Evolutionary conservation across 2,329 filamentous ascomycete genomes (phyloP).

Genomic region (Fonsecaea pugnacius): DNA sequence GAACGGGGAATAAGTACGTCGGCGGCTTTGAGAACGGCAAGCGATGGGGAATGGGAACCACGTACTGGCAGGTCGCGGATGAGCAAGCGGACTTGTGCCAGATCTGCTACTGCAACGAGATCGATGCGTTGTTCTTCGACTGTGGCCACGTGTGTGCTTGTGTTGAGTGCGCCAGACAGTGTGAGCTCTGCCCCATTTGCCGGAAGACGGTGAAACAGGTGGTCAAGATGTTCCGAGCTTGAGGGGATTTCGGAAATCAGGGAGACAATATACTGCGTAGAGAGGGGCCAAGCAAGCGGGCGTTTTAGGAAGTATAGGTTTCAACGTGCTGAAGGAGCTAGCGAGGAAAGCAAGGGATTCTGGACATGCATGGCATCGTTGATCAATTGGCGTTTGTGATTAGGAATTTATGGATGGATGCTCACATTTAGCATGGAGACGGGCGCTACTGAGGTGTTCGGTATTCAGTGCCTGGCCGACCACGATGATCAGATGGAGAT

Average conservation of each 20-base stretch:
- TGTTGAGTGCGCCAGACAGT: conserved; percentile 61
- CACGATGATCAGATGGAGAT: neutral
- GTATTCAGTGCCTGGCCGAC: neutral
- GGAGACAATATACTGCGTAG: neutral
- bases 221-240: conserved; percentile 61
- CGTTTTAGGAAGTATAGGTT: neutral
- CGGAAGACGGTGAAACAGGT: conserved; percentile 60
- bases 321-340: neutral
- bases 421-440: neutral
- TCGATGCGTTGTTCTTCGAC: conserved; percentile 65
- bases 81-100: conserved; percentile 64
- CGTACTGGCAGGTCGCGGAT: conserved; percentile 65
- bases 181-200: conserved; percentile 66
- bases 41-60: conserved; percentile 65
- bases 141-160: conserved; percentile 68
- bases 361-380: neutral
- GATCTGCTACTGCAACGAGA: conserved; percentile 65
- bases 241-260: neutral
- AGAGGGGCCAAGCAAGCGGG: neutral
- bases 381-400: neutral
- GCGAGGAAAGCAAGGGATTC: neutral
- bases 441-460: neutral
- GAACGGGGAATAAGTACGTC: conserved; percentile 64
- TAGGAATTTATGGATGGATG: neutral
- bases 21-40: conserved; percentile 66